Evolutionary conservation across 768 basidiomycete species (phyloP).

Genomic region (Boletus sensibilis): DNA sequence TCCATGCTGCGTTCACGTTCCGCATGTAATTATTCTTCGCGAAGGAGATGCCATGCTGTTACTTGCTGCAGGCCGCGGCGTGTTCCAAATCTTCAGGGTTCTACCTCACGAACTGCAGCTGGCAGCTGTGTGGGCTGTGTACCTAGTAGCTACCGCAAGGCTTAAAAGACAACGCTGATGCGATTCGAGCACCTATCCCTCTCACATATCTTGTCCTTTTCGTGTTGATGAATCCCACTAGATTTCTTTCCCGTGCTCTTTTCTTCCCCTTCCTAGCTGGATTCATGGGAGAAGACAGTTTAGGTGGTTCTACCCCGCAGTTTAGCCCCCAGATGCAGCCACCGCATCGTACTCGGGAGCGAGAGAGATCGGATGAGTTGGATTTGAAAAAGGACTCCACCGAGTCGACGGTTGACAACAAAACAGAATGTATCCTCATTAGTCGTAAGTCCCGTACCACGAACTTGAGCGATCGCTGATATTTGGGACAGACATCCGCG

Average conservation of each 20-base stretch:
- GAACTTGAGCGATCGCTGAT: background rate
- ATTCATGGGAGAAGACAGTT: background rate
- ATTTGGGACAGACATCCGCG: background rate
- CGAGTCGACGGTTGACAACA: background rate
- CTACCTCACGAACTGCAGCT: too few relatives aligned
- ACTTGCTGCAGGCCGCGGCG: too few relatives aligned
- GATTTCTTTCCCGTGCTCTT: background rate
- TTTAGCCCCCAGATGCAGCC: background rate
- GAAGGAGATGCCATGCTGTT: background rate
- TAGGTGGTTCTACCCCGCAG: background rate
- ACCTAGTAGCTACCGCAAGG: background rate
- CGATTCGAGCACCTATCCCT: too few relatives aligned
- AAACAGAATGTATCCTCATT: background rate
- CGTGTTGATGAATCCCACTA: background rate
- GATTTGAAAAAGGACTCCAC: background rate
- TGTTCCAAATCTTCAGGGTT: background rate
- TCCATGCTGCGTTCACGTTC: background rate
- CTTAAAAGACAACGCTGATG: background rate
- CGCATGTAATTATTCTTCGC: background rate
- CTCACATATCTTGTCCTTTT: background rate
- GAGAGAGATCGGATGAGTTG: background rate
- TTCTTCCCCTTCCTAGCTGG: background rate
- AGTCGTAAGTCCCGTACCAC: background rate
- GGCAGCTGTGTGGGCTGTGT: background rate
- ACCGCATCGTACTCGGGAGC: background rate